A percentile compares a stretch with the other conserved stretches of the same genome.
Conservation (phyloP, 164 flowering plant species). For the Aristolochia contorta region DNA sequence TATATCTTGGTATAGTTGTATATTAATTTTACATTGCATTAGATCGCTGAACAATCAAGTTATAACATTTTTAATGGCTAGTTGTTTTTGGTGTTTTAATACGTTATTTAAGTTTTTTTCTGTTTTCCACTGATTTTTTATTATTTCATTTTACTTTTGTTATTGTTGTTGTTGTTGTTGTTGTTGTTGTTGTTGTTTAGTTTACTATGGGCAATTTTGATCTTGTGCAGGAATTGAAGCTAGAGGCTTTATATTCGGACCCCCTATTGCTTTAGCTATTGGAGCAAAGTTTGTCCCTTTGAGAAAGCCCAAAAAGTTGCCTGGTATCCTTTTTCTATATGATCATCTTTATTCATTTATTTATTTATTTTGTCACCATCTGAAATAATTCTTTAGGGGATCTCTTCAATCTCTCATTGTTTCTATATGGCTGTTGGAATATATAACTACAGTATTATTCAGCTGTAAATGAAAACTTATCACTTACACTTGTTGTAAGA, state of each 20-base stretch:
- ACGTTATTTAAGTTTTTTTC: background rate
- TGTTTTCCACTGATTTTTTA: background rate
- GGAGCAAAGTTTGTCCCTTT: slow-evolving; percentile 96
- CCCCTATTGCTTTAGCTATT: slow-evolving; percentile 96
- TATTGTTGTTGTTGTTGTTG: no score
- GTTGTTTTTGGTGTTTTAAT: background rate
- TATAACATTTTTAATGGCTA: no score
- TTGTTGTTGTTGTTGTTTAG: no score
- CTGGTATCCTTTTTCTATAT: slow-evolving; percentile 53
- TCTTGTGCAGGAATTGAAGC: slow-evolving; percentile 80
- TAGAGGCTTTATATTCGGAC: slow-evolving; percentile 95
- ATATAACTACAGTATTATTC: no score
- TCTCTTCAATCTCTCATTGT: no score
- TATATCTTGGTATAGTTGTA: no score
- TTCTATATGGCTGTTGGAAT: background rate
- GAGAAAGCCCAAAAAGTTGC: slow-evolving; percentile 92
- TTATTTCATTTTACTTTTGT: background rate
- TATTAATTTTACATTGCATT: no score
- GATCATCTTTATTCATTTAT: no score
- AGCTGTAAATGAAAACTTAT: background rate
- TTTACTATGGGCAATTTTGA: background rate
- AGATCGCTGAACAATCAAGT: no score
- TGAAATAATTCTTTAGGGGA: background rate
- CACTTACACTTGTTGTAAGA: background rate
- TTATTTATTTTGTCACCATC: background rate